Conservation (phyloP, 495 filamentous ascomycete genomes). For the Neurospora intermedia region DNA sequence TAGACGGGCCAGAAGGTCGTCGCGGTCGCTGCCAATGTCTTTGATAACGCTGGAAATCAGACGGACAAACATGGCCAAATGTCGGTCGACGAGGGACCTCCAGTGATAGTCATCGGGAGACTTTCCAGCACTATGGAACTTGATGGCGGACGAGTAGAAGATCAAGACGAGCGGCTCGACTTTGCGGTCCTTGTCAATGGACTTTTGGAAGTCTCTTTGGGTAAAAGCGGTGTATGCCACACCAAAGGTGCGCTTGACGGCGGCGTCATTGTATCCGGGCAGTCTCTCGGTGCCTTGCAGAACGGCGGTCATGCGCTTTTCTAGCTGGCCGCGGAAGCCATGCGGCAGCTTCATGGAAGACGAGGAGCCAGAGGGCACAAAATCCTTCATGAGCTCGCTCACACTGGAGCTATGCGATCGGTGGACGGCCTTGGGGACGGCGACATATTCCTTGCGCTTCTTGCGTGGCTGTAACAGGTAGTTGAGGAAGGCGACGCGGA, state of each 20-base stretch:
- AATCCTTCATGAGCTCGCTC: slow-evolving; percentile 51
- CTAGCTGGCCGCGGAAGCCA: slow-evolving; percentile 54
- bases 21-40: slow-evolving; percentile 59
- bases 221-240: slow-evolving; percentile 58
- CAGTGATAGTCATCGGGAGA: slow-evolving; percentile 75
- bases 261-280: slow-evolving; percentile 76
- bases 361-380: slow-evolving; percentile 31
- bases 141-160: slow-evolving; percentile 59
- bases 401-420: slow-evolving; percentile 62
- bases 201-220: slow-evolving; percentile 71
- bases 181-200: slow-evolving; percentile 89
- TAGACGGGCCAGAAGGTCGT: slow-evolving; percentile 71
- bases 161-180: slow-evolving; percentile 92
- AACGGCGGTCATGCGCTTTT: slow-evolving; percentile 74
- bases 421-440: slow-evolving; percentile 46
- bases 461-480: slow-evolving; percentile 87
- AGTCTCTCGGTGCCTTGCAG: slow-evolving; percentile 51
- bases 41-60: slow-evolving; percentile 71
- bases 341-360: slow-evolving; percentile 36
- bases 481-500: slow-evolving; percentile 83
- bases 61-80: slow-evolving; percentile 90
- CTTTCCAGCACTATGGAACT: slow-evolving; percentile 77
- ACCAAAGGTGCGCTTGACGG: slow-evolving; percentile 86
- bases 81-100: slow-evolving; percentile 87
- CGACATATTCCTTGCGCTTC: slow-evolving; percentile 74